Evolutionary conservation across 1,284 basidiomycete species (phyloP), one percentile per base, ranked within the genome.

Genomic region (Vanrija sp.): DNA sequence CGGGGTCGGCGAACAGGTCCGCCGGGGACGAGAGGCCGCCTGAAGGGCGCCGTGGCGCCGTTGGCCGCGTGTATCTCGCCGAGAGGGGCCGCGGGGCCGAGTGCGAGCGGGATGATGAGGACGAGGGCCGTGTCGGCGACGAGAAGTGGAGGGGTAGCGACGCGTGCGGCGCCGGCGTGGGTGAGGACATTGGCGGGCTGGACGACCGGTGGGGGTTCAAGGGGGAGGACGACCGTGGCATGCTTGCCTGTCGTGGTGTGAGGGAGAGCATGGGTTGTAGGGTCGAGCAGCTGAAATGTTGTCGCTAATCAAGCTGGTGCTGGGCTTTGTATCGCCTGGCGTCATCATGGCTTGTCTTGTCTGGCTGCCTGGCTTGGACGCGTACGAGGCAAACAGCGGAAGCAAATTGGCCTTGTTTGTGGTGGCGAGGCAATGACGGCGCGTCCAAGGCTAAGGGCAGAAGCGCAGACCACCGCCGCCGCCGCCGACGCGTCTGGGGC

Each of bases 181-280:
- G 62, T 2, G 63, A 63, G 12, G 57, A 59, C 6, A 62, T 31
- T 0, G 54, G 55, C n/a, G 35, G 59, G 1, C 63, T 60, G 4
- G 62, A 61, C 15, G 65, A 60, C 23, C 57, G 54, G 31, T 61
- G 54, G 7, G 69, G 70, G 51, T 72, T 72, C 19, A 72, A 49
- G 16, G 70, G 70, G 10, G 67, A 69, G 6, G 70, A 72, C 9
- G 64, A 54, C 48, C 38, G 51, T 3, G 57, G 59, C 22, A 53
- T 44, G 45, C 22, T 27, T n/a, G 45, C 45, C 24, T 15, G 38
- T 20, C 31, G 1, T 42, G 23, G 56, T 31, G 31, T 20, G 45
- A 41, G 18, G 42, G 57, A 53, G 20, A 59, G 41, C 57, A 59
- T 59, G 31, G 22, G 24, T 27, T 24, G 38, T 20, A 14, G 3